phyloP scores from a whole-genome alignment of 345 rosid genomes.

The Linum usitatissimum region DNA sequence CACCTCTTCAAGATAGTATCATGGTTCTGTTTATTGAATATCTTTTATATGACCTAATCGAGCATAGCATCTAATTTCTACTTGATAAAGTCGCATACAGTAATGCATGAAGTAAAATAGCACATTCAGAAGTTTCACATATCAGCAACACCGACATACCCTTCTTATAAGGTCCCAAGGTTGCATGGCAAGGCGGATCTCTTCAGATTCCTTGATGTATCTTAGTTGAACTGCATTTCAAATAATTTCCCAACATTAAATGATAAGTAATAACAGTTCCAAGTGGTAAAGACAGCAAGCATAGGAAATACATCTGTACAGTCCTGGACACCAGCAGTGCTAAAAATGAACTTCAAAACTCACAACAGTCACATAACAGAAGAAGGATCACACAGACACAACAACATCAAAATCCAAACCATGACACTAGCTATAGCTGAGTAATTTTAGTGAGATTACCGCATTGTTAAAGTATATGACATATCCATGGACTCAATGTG shows the following conservation, averaged over 20 bases:
- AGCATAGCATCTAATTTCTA: not conserved
- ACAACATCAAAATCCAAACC: not conserved
- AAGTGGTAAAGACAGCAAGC: not conserved
- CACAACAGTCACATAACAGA: not conserved
- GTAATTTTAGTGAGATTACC: too few species aligned
- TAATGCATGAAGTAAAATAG: not conserved
- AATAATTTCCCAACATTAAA: not conserved
- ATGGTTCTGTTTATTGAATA: too few species aligned
- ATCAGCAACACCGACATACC: slow-evolving; percentile 20
- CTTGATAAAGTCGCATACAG: not conserved
- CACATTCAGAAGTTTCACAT: not conserved
- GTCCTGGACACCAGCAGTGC: not conserved
- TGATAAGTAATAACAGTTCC: not conserved
- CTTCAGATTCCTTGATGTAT: slow-evolving; percentile 67
- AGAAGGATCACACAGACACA: not conserved
- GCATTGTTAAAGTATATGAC: not conserved
- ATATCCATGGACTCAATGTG: not conserved
- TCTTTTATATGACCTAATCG: not conserved
- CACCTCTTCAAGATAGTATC: not conserved
- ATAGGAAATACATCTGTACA: not conserved
- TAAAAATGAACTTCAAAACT: not conserved
- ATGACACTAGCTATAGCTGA: too few species aligned
- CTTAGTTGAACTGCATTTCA: slow-evolving; percentile 41
- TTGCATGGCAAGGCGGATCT: slow-evolving; percentile 72
- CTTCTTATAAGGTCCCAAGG: slow-evolving; percentile 73